phyloP scores from a whole-genome alignment of 73 alveolate genomes.

The Urostyla sp. region DNA sequence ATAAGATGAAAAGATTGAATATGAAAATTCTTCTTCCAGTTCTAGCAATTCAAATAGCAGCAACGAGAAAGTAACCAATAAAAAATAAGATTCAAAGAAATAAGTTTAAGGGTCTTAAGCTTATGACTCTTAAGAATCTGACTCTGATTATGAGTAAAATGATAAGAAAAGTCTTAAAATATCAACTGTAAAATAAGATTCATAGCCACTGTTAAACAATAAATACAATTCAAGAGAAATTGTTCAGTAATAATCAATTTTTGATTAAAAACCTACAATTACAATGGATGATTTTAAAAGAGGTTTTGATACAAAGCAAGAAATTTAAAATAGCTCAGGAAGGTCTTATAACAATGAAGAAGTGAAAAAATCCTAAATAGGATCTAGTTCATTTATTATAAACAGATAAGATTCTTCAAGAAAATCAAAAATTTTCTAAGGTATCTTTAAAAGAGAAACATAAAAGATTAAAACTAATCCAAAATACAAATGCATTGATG shows the following conservation, averaged over 20 bases:
- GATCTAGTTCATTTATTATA: not conserved
- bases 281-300: constrained; percentile 29
- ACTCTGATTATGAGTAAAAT: constrained; percentile 24
- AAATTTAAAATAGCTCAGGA: not conserved
- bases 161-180: not conserved
- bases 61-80: not conserved
- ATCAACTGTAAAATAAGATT: not conserved
- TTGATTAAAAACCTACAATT: not conserved
- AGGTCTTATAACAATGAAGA: not conserved
- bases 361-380: not conserved
- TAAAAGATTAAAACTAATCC: constrained; percentile 43
- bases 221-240: not conserved
- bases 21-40: constrained; percentile 1
- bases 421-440: not conserved
- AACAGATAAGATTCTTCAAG: constrained; percentile 32
- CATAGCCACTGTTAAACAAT: not conserved
- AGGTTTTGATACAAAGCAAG: not conserved
- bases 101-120: not conserved
- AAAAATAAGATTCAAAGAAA: constrained; percentile 1
- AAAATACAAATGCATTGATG: constrained; percentile 58
- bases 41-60: not conserved
- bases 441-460: constrained; percentile 32
- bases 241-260: not conserved
- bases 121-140: constrained; percentile 30
- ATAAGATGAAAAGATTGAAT: constrained; percentile 13